Evolutionary conservation across 2,329 filamentous ascomycete genomes (phyloP).

Genomic region (Alternaria arborescens): DNA sequence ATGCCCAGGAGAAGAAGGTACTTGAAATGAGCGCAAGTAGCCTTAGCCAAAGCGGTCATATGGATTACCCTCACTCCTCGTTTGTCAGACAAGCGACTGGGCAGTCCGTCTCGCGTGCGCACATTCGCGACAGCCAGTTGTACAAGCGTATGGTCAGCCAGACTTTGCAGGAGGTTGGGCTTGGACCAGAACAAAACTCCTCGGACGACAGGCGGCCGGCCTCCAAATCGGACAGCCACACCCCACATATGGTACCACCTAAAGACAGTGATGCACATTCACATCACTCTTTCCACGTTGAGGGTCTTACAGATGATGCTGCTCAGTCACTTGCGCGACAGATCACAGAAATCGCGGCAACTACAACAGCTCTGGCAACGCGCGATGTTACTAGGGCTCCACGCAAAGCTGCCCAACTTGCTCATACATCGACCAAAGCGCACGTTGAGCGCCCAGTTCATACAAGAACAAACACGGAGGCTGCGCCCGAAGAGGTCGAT

Average conservation of each 20-base stretch:
- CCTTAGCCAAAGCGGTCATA: conserved; percentile 41
- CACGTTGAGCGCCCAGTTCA: conserved; percentile 51
- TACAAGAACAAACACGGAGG: conserved; percentile 53
- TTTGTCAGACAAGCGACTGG: conserved; percentile 43
- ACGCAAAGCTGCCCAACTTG: conserved; percentile 60
- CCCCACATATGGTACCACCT: conserved; percentile 49
- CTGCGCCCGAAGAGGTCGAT: conserved; percentile 59
- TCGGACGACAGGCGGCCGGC: conserved; percentile 45
- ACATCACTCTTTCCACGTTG: conserved; percentile 59
- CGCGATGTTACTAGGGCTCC: conserved; percentile 71
- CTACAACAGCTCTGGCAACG: conserved; percentile 85
- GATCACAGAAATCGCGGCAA: conserved; percentile 92
- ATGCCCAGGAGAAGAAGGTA: conserved; percentile 57
- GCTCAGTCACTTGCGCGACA: conserved; percentile 83
- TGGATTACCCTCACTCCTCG: conserved; percentile 42
- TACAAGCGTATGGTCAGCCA: conserved; percentile 95
- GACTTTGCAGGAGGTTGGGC: conserved; percentile 82
- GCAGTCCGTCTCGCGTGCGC: conserved; percentile 50
- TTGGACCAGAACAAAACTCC: conserved; percentile 64
- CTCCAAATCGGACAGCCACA: conserved; percentile 38
- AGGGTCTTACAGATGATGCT: conserved; percentile 81
- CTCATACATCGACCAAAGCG: conserved; percentile 44
- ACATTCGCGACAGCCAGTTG: conserved; percentile 85
- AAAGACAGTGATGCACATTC: conserved; percentile 47
- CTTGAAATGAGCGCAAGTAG: conserved; percentile 50